Percentiles rank a stretch among this genome's conserved stretches.
Conservation (phyloP, 164 flowering plant genomes). For the Chimonanthus salicifolius region DNA sequence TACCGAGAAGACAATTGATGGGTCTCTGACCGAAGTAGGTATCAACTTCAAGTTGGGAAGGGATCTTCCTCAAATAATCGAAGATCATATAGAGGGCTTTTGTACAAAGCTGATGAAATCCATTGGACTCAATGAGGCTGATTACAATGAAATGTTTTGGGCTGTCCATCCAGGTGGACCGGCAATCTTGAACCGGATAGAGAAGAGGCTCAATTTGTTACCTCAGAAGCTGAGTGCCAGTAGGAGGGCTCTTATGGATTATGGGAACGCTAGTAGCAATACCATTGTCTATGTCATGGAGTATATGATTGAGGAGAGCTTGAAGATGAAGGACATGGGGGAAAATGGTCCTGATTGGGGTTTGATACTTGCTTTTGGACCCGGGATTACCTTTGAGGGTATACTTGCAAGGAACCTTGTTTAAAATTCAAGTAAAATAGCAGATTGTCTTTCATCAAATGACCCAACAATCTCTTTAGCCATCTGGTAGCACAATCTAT, state of each 20-base stretch:
- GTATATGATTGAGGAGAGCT: slow-evolving; percentile 72
- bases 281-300: slow-evolving; percentile 91
- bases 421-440: not conserved
- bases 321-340: slow-evolving; percentile 33
- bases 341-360: slow-evolving; percentile 55
- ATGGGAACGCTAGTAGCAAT: slow-evolving; percentile 91
- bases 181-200: slow-evolving; percentile 77
- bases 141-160: slow-evolving; percentile 82
- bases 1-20: slow-evolving; percentile 77
- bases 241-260: slow-evolving; percentile 72
- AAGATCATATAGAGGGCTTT: slow-evolving; percentile 70
- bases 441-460: too few species aligned
- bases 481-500: too few species aligned
- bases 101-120: slow-evolving; percentile 47
- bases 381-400: slow-evolving; percentile 88
- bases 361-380: slow-evolving; percentile 89
- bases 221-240: slow-evolving; percentile 76
- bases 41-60: slow-evolving; percentile 74
- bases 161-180: slow-evolving; percentile 97
- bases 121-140: slow-evolving; percentile 30
- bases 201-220: slow-evolving; percentile 68
- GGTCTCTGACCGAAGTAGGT: slow-evolving; percentile 81
- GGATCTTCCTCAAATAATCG: slow-evolving; percentile 86
- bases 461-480: too few species aligned
- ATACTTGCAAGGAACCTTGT: slow-evolving; percentile 60